Base-by-base conservation (phyloP, 1,284 basidiomycete species). In the Moesziomyces globuligerus region DNA sequence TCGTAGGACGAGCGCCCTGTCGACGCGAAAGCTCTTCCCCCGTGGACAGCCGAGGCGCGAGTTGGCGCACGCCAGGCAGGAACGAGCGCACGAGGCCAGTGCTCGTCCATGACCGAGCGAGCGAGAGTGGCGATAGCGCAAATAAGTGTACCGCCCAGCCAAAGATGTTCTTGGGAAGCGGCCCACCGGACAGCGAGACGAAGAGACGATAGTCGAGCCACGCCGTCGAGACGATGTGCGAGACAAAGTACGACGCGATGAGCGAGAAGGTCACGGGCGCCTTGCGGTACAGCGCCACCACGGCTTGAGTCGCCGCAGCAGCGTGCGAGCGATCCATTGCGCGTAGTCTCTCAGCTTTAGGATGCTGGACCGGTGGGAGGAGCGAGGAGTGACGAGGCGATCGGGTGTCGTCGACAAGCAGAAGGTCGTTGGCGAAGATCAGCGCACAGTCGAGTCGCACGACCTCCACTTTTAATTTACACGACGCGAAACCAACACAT, bases 61-160 rank as follows among this genome's bases (percentile, higher is more conserved):
- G 34, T 11, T 13, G 23, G 5, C 24, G 10, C 10, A 18, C 21
- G 6, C 8, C 25, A 0, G 55, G 51, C 15, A 65, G 48, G 34
- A 51, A 60, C 10, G 29, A 15, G 0, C 62, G 51, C 3, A 39
- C 38, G 13, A 66, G 52, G n/a, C 17, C 48, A 4, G 20, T 37
- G 10, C 32, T 49, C 3, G 57, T 56, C 65, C 70, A 68, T 17
- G 45, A 26, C 18, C 34, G 41, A n/a, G 44, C 26, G 9, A 71
- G 50, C 18, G 61, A 51, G 0, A 68, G 47, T 8, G 67, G 65
- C 24, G 45, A 62, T 11, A 68, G 62, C 23, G 53, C 37, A 52
- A 62, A 64, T 29, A 42, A 56, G 28, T 69, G 70, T 4, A 68
- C n/a, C 0, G 56, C 26, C 70, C 70, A 72, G 8, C 70, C 70